phyloP scores from a whole-genome alignment of 1,284 basidiomycete species.

The Fomitopsis pinicola region DNA sequence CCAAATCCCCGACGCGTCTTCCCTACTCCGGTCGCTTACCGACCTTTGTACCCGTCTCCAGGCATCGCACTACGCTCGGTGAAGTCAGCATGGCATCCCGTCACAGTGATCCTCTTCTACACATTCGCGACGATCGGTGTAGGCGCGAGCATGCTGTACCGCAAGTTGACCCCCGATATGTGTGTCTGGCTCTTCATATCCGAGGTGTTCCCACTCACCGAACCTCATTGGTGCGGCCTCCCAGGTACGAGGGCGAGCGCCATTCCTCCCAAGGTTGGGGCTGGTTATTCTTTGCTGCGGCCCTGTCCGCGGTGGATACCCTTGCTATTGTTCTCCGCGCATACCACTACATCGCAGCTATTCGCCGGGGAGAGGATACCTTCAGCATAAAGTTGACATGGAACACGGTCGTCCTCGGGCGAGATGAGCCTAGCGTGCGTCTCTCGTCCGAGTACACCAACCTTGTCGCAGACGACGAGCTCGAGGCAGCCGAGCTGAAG shows the following conservation, averaged over 20 bases:
- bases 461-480: conserved; percentile 52
- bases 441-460: conserved; percentile 41
- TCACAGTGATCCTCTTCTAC: conserved; percentile 59
- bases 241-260: conserved; percentile 64
- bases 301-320: conserved; percentile 56
- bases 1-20: neutral
- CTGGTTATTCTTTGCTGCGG: conserved; percentile 50
- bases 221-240: neutral
- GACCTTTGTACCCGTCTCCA: conserved; percentile 25
- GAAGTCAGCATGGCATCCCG: conserved; percentile 56
- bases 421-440: conserved; percentile 26
- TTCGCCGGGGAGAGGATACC: conserved; percentile 35
- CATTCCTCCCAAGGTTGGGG: conserved; percentile 55
- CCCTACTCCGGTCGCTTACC: conserved; percentile 1
- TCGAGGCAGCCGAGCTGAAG: conserved; percentile 37
- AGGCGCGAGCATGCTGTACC: conserved; percentile 60
- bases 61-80: conserved; percentile 73
- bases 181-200: conserved; percentile 35
- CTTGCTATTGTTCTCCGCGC: conserved; percentile 44
- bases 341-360: conserved; percentile 36
- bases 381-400: conserved; percentile 49
- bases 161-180: conserved; percentile 76
- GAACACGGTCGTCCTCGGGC: conserved; percentile 50
- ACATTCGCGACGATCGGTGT: conserved; percentile 51
- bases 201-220: neutral